Base-by-base conservation (phyloP, 164 flowering plant species). In the Annona cherimola region DNA sequence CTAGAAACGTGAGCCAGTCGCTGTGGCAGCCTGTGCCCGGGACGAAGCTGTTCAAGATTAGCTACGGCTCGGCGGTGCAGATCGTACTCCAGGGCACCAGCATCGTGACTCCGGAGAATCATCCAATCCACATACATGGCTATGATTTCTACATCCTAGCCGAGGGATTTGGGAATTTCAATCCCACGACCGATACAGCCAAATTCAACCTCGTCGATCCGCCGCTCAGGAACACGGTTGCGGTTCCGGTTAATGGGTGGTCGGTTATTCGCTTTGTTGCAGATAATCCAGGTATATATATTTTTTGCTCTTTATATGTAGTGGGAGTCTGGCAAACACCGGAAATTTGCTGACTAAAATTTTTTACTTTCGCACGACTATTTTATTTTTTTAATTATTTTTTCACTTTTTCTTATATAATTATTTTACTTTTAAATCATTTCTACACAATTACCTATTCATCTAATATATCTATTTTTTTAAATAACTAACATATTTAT, bases 101-200 rank as follows among this genome's bases (percentile, higher is more conserved):
- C 39, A 90, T 94, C 12, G 78, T 87, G 62, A 73, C 88, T 0
- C 81, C 85, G 0, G 98, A 94, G 74, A 87, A 90, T 66, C 98
- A 94, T 69, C 98, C 98, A 0, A 87, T 92, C 81, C 98, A 94
- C 79, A 84, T 94, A 19, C 98, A 94, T 76, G 98, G 98, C 2
- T 86, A 89, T 75, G 82, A 86, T 57, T 90, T 94, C 85, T 90
- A 76, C 43, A 83, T 92, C 1, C 70, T 94, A 26, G 98, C 87
- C 1, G 74, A 74, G 61, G 98, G 97, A 2, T 83, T 84, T 67
- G 97, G 98, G 0, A 94, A 91, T 73, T 94, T 89, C 71, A 74
- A 94, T 73, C 82, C 94, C 0, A 43, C 14, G 16, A 86, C 68
- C n/a, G 98, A 91, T 71, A 67, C 94, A 3, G 78, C 86, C 0